These are phyloP conservation scores for Phytophthora sojae DNA, from an alignment of 352 stramenopile genomes.

Conservation along the genomic window DNA sequence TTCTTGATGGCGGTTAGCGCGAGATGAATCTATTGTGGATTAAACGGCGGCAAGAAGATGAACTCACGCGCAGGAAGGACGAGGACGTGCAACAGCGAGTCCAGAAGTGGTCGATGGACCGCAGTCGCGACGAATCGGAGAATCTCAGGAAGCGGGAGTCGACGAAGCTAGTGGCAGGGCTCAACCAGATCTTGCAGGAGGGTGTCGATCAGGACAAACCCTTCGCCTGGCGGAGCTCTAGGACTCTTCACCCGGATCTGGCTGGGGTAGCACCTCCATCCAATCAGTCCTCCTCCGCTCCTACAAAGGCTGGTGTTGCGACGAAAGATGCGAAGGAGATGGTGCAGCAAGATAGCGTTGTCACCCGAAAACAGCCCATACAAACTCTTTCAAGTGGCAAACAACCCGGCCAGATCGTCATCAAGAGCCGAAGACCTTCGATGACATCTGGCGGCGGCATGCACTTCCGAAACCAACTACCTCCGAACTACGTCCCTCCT, in stretches of 20 bases:
- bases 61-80: slow-evolving; percentile 49
- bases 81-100: slow-evolving; percentile 58
- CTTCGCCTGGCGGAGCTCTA: slow-evolving; percentile 23
- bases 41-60: slow-evolving; percentile 56
- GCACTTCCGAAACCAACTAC: slow-evolving; percentile 80
- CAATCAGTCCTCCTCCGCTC: slow-evolving; percentile 12
- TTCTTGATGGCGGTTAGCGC: slow-evolving; percentile 34
- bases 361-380: not conserved
- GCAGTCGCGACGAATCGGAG: slow-evolving; percentile 77
- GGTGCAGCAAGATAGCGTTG: not conserved
- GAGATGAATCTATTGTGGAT: slow-evolving; percentile 81
- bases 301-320: not conserved
- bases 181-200: slow-evolving; percentile 43
- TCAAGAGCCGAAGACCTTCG: slow-evolving; percentile 43
- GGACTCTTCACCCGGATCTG: slow-evolving; percentile 24
- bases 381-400: slow-evolving; percentile 3
- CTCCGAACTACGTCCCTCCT: slow-evolving; percentile 63
- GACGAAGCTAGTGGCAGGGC: slow-evolving; percentile 59
- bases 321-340: slow-evolving; percentile 10
- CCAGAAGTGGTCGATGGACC: slow-evolving; percentile 63
- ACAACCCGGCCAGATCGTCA: slow-evolving; percentile 29
- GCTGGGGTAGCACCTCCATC: slow-evolving; percentile 9
- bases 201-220: slow-evolving; percentile 30
- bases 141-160: slow-evolving; percentile 70
- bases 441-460: slow-evolving; percentile 48